Evolutionary conservation across 106 monocot species (phyloP), one percentile per base, ranked within the genome.

Genomic region (Alisma plantagoaquatica): DNA sequence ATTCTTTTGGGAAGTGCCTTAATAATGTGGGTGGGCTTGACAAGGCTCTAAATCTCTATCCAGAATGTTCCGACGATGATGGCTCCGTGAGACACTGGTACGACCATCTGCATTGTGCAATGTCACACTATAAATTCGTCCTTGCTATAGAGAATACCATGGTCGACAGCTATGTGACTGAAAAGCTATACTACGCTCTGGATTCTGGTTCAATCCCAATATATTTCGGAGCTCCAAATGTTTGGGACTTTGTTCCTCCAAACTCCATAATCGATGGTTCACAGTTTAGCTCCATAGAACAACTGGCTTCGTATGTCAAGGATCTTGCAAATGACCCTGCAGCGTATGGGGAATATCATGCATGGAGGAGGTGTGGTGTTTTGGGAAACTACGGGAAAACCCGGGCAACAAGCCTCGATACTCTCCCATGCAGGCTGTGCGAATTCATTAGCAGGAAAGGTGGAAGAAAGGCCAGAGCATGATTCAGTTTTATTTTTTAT

Each of bases 1-100:
- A 96, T 31, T 96, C 96, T 1, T 96, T 96, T 42, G 96, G 96
- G n/a, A 89, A 76, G 59, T 96, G 96, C 76, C 32, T 96, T 54
- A 96, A 96, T 46, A 96, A 96, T 43, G 80, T 96, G 10, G 75
- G 75, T 1, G 96, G 89, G 12, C 73, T 67, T 9, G 75, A 96
- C 50, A 73, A 62, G 60, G 88, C 76, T 0, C 64, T 89, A 1
- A 44, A 68, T 50, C 58, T 89, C 56, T 96, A 96, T 43, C 96
- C 96, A 23, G 77, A 89, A 47, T 96, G 96, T 45, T 38, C 68
- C 18, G 56, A 46, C 25, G 58, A 29, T 10, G 62, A 48, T 0
- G 38, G 43, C 7, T 53, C 68, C 15, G 43, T 19, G 15, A 63
- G 66, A 8, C 72, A 66, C 0, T 96, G 96, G 96, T 89, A 73